phyloP scores from a whole-genome alignment of 495 filamentous ascomycete species.

The Penicillium parvum region DNA sequence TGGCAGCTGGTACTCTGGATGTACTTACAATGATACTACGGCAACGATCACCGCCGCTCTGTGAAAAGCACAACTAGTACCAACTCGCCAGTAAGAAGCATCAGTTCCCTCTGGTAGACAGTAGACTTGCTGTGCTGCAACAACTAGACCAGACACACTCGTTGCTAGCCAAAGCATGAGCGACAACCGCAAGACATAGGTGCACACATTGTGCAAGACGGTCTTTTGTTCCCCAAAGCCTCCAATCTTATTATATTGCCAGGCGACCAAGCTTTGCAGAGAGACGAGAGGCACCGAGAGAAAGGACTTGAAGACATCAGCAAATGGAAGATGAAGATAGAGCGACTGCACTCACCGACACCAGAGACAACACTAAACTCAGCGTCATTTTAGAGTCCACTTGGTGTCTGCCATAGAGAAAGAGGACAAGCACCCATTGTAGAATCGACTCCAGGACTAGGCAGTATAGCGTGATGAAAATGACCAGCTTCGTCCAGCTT shows the following conservation, averaged over 20 bases:
- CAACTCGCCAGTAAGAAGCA: constrained; percentile 36
- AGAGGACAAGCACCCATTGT: constrained; percentile 36
- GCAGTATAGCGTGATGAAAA: constrained; percentile 40
- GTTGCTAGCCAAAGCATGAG: constrained; percentile 40
- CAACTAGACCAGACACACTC: constrained; percentile 39
- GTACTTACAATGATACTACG: constrained; percentile 36
- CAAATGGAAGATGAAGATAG: too few relatives aligned
- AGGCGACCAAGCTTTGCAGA: constrained; percentile 43
- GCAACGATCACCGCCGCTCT: constrained; percentile 34
- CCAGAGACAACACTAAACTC: constrained; percentile 36
- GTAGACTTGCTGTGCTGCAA: constrained; percentile 36
- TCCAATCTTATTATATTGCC: constrained; percentile 40
- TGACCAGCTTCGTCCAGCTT: constrained; percentile 39
- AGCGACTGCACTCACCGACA: constrained; percentile 40
- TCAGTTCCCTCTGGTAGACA: constrained; percentile 30
- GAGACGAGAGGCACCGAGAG: constrained; percentile 35
- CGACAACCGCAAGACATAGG: constrained; percentile 34
- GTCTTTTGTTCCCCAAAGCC: constrained; percentile 36
- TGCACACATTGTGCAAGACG: constrained; percentile 34
- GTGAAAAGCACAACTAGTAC: constrained; percentile 41
- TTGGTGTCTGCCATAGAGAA: constrained; percentile 33
- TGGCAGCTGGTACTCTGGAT: too few relatives aligned
- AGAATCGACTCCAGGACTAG: constrained; percentile 37
- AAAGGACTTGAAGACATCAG: constrained; percentile 30
- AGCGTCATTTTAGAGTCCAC: constrained; percentile 42